Evolutionary conservation across 2,329 filamentous ascomycete species (phyloP).

Genomic region (Didymella keratinophila): DNA sequence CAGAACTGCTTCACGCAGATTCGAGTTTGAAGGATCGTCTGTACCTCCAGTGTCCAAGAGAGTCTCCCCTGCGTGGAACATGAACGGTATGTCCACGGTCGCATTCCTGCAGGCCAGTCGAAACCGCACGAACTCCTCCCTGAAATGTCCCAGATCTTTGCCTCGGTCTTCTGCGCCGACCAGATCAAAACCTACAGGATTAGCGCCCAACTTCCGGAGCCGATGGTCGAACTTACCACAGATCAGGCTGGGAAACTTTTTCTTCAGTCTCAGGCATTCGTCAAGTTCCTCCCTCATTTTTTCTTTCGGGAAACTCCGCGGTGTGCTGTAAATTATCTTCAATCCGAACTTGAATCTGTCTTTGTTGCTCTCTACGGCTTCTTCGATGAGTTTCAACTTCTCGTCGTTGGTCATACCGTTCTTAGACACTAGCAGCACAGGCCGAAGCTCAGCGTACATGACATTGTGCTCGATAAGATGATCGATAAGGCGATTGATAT

Average conservation of each 20-base stretch:
- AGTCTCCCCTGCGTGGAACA: conserved; percentile 81
- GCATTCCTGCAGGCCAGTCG: too few species aligned
- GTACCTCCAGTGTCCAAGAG: conserved; percentile 68
- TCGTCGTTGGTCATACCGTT: conserved; percentile 68
- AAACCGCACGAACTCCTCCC: too few species aligned
- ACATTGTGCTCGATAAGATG: conserved; percentile 71
- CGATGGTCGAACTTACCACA: too few species aligned
- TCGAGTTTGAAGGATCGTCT: conserved; percentile 65
- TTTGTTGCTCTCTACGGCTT: too few species aligned
- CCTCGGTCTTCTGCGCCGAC: conserved; percentile 70
- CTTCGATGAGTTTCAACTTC: conserved; percentile 31
- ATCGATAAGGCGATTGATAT: conserved; percentile 69
- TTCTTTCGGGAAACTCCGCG: conserved; percentile 63
- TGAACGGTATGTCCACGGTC: conserved; percentile 69
- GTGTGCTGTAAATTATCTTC: conserved; percentile 76
- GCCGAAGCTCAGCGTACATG: conserved; percentile 75
- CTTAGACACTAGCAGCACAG: conserved; percentile 74
- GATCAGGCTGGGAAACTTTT: conserved; percentile 64
- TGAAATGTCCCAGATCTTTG: conserved; percentile 67
- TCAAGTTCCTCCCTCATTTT: conserved; percentile 62
- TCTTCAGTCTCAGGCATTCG: conserved; percentile 70
- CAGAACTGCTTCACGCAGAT: conserved; percentile 72
- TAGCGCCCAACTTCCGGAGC: too few species aligned
- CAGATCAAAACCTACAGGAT: conserved; percentile 69
- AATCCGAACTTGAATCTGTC: conserved; percentile 68